These are phyloP conservation scores for Fusarium liriodendri DNA, from an alignment of 2,329 filamentous ascomycete species.

Conservation along the genomic window DNA sequence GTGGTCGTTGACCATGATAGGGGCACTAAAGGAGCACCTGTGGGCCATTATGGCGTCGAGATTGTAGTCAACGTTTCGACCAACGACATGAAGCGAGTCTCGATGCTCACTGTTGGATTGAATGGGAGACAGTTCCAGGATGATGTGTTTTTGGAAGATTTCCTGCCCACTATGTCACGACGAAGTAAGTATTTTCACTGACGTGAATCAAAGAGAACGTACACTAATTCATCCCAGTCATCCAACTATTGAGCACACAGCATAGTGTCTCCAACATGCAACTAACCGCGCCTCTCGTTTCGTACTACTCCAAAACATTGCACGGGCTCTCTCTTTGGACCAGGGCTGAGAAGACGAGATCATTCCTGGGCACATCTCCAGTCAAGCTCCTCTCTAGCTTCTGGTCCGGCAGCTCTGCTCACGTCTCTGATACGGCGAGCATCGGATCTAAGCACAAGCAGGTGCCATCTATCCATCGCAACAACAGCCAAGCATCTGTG, in stretches of 20 bases:
- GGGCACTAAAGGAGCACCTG: conserved; percentile 73
- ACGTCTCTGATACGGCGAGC: conserved; percentile 46
- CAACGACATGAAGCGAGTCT: conserved; percentile 62
- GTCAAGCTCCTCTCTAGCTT: conserved; percentile 91
- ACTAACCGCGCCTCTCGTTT: conserved; percentile 76
- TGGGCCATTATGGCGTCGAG: conserved; percentile 77
- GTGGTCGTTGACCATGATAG: conserved; percentile 78
- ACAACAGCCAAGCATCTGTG: conserved; percentile 64
- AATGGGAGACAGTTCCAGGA: conserved; percentile 80
- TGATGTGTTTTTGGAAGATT: conserved; percentile 77
- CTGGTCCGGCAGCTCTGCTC: conserved; percentile 70
- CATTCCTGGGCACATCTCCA: conserved; percentile 83
- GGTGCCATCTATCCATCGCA: conserved; percentile 53
- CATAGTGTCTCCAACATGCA: conserved; percentile 74
- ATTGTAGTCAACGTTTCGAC: conserved; percentile 73
- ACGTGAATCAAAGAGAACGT: neutral
- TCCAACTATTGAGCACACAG: conserved; percentile 77
- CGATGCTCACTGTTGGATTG: conserved; percentile 68
- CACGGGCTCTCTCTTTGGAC: conserved; percentile 74
- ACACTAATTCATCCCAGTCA: conserved; percentile 65
- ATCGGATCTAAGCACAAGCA: conserved; percentile 54
- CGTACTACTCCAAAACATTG: conserved; percentile 82
- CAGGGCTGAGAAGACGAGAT: conserved; percentile 72
- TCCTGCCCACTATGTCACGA: conserved; percentile 79
- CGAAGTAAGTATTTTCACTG: conserved; percentile 65